These are phyloP conservation scores for Solanum pennellii DNA, from an alignment of 257 asterid species.

Conservation along the genomic window DNA sequence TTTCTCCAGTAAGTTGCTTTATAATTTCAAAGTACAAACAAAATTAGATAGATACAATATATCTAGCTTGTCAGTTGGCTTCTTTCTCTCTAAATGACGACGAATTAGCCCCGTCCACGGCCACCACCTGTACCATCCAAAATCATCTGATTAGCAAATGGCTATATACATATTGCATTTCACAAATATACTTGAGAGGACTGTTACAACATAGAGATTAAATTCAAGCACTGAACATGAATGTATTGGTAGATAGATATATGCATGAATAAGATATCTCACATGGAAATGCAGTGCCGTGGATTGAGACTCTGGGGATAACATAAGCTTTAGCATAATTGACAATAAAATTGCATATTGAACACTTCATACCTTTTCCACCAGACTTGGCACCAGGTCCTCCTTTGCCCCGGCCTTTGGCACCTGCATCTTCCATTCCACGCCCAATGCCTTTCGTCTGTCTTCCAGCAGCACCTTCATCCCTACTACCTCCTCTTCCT, in stretches of 20 bases:
- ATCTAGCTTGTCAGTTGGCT: background rate
- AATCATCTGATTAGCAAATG: background rate
- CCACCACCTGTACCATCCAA: constrained; percentile 23
- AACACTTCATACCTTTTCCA: constrained; percentile 23
- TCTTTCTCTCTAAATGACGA: background rate
- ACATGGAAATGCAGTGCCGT: too few species aligned
- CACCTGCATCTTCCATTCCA: constrained; percentile 45
- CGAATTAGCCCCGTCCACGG: constrained; percentile 31
- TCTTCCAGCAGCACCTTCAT: constrained; percentile 31
- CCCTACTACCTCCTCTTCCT: constrained; percentile 64
- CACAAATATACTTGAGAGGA: background rate
- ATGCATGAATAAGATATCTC: too few species aligned
- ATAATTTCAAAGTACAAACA: background rate
- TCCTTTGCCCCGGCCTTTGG: constrained; percentile 43
- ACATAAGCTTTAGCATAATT: background rate
- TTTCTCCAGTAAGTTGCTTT: background rate
- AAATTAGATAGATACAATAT: background rate
- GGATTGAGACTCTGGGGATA: background rate
- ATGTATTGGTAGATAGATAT: too few species aligned
- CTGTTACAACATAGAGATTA: background rate
- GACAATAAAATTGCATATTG: background rate
- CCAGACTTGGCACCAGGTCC: constrained; percentile 28
- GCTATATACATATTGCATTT: background rate
- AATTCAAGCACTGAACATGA: background rate
- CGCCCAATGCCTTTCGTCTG: constrained; percentile 37